phyloP scores from a whole-genome alignment of 352 stramenopile genomes.

The Phytophthora kernoviae region DNA sequence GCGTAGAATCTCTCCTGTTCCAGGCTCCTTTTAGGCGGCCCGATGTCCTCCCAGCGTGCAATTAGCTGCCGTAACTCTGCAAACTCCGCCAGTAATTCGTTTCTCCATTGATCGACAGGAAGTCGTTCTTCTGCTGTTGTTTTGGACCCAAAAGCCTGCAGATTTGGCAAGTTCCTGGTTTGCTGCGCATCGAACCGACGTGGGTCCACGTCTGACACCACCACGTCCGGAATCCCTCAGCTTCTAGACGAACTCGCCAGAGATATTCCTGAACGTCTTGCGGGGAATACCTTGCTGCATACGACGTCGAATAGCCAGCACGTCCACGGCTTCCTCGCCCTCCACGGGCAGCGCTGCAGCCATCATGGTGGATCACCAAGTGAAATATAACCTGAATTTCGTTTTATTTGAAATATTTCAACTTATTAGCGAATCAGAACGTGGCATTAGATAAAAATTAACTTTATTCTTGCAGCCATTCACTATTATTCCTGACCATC shows the following conservation, averaged over 20 bases:
- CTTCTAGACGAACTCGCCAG: constrained; percentile 82
- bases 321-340: constrained; percentile 54
- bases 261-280: constrained; percentile 86
- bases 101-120: constrained; percentile 54
- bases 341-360: constrained; percentile 65
- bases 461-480: background rate
- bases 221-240: constrained; percentile 79
- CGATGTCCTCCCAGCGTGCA: constrained; percentile 70
- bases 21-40: constrained; percentile 44
- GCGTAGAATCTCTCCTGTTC: constrained; percentile 34
- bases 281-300: constrained; percentile 73
- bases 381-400: background rate
- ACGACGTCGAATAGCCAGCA: constrained; percentile 58
- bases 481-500: constrained; percentile 10
- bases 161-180: constrained; percentile 72
- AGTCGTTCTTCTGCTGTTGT: constrained; percentile 19
- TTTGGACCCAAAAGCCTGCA: constrained; percentile 50
- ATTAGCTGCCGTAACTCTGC: constrained; percentile 79
- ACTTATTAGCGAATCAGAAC: background rate
- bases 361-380: constrained; percentile 58
- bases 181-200: constrained; percentile 68
- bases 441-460: background rate
- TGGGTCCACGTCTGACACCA: constrained; percentile 76
- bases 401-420: background rate
- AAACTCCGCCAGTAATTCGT: constrained; percentile 74